Evolutionary conservation across 345 rosid species (phyloP), one percentile per base, ranked within the genome.

Genomic region (Brassica incana): DNA sequence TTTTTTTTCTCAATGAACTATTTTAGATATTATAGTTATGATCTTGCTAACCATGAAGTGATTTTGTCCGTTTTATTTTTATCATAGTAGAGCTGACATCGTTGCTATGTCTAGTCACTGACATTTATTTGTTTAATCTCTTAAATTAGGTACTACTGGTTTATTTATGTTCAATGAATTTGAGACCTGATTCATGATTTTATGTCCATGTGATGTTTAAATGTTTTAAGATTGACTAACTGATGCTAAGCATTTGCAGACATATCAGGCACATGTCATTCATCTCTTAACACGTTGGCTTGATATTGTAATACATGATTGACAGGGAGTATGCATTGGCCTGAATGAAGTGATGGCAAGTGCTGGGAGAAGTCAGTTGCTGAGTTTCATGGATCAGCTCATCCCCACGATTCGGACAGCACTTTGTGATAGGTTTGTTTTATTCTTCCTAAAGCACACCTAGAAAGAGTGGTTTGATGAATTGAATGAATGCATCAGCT

Each of bases 331-430:
- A 14, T 95, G 99, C 88, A 90, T 88, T 83, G 99, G 99, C 68
- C 83, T 93, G 86, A 95, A 95, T 86, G 98, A 95, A 86, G 98
- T 95, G 80, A 95, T 95, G 99, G 98, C 88, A 71, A 85, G 99
- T 88, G 99, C 99, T 82, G 97, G 93, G 62, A 91, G 81, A 86
- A 91, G 89, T 85, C 99, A 95, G 81, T 84, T 95, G 74, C 83
- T 93, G 77, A 90, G 87, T 87, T 95, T 90, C 86, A 91, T 95
- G 98, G 97, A 95, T 65, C 90, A 93, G 77, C 97, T 95, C 50
- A 95, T 95, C 76, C 93, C 97, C 70, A 89, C 99, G 9, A 93
- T 95, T 63, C 87, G 99, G 80, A 87, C 91, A 14, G 99, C 99
- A 15, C 98, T 95, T 66, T 95, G 99, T 85, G 99, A 95, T 79